phyloP scores from a whole-genome alignment of 1,139 yeast species.

The Saccharomyces pastorianus region DNA sequence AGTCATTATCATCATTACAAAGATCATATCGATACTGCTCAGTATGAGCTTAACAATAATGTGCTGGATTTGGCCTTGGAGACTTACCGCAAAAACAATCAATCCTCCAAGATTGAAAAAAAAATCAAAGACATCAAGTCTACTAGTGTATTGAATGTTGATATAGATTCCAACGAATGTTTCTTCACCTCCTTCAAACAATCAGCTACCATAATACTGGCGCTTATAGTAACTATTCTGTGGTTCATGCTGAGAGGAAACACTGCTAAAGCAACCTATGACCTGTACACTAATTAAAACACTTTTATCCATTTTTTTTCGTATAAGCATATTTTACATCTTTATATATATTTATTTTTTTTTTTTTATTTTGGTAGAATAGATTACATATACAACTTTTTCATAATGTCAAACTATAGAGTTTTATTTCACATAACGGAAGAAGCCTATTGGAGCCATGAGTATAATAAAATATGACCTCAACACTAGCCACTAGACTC shows the following conservation, averaged over 20 bases:
- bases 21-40: slow-evolving; percentile 4
- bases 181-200: neutral
- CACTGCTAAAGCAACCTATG: neutral
- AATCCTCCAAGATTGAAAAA: neutral
- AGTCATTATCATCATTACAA: slow-evolving; percentile 3
- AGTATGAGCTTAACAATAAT: slow-evolving; percentile 4
- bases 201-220: neutral
- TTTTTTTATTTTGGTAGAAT: neutral
- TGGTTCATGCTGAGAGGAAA: neutral
- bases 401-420: neutral
- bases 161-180: neutral
- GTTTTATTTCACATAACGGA: neutral
- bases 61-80: slow-evolving; percentile 17
- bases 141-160: neutral
- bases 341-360: neutral
- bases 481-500: neutral
- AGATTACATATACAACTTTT: neutral
- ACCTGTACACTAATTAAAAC: slow-evolving; percentile 2
- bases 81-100: slow-evolving; percentile 2
- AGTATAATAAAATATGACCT: neutral
- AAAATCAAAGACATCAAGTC: neutral
- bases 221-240: neutral
- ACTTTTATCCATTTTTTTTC: neutral
- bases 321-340: neutral
- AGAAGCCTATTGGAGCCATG: neutral